Base-by-base conservation (phyloP, 1,284 basidiomycete species). In the Taiwanofungus camphoratus region DNA sequence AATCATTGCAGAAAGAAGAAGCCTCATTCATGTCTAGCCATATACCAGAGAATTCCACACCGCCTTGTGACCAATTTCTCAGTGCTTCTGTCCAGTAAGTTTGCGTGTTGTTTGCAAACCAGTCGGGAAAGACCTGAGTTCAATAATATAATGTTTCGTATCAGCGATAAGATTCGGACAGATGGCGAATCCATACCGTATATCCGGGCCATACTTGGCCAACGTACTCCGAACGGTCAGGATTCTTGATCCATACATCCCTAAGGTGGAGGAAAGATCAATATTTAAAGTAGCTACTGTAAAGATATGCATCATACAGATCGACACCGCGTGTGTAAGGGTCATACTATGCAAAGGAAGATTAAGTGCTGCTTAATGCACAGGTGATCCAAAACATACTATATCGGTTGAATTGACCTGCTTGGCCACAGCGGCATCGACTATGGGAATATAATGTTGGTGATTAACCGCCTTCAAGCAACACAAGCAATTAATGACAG, bases 11-110 rank as follows among this genome's bases (percentile, higher is more conserved):
- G 59, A 84, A 83, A 2, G 78, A 81, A 30, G 73, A 74, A 11
- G 71, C 67, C 51, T 85, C 82, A 41, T 85, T 84, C 80, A 87
- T 85, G 59, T 88, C 86, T 0, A 87, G 67, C 86, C 85, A 88
- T 40, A 87, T 75, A 3, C 82, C 82, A 27, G 76, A 76, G 54
- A 78, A 82, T 31, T 74, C 68, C 18, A 86, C 69, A 2, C 79
- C 79, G 2, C 65, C 55, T n/a, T 65, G 52, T 12, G 67, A 73
- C 79, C 80, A 85, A 56, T 86, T 85, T 31, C 33, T 41, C 24
- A 62, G 48, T 12, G 56, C 55, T 39, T 60, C 59, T 1, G 55
- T 56, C 58, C 60, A 60, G 29, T 44, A 56, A 15, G 36, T 32
- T 18, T 74, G 69, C 0, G 77, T 73, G 39, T 77, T 75, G 13